Base-by-base conservation (phyloP, 2,329 filamentous ascomycete genomes). In the Cladosporium oxysporum region DNA sequence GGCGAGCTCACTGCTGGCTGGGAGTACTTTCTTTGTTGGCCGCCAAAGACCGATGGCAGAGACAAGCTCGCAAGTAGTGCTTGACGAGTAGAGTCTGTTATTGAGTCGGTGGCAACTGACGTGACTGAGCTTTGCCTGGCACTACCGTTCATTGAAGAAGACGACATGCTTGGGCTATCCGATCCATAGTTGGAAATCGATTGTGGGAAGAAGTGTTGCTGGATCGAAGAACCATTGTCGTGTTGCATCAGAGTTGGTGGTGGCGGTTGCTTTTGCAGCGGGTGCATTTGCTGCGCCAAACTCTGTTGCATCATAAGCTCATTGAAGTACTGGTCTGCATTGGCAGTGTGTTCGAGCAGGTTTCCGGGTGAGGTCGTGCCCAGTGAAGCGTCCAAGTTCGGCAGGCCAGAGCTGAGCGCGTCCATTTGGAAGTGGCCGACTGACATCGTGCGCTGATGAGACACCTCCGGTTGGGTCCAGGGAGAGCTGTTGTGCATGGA, bases 301-400 rank as follows among this genome's bases (percentile, higher is more conserved):
- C 65, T 69, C 44, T 71, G 87, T 69, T 91, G 90, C 66, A 73
- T 66, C 71, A 76, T 74, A 67, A 92, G 90, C 31, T 91, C 91
- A 69, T 91, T 90, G 75, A 96, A 91, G 77, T 90, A 92, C 71
- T 88, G 85, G 76, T 95, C 91, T 77, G 78, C 76, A 71, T 87
- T 87, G 71, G 87, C 84, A 74, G 86, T 88, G 78, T 92, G 90
- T 72, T 89, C 87, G 75, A 87, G 83, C 52, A 91, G 79, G 69
- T 90, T 90, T 76, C 93, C 91, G 58, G 92, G 91, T 67, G 92
- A 94, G 66, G 94, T 82, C 14, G 90, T 91, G 69, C 87, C 88
- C 58, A 88, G 86, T 69, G 86, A 87, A 71, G 91, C 83, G 73
- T 93, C 87, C 76, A 88, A 74, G 69, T 95, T 92, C 66, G 91